phyloP scores from a whole-genome alignment of 768 basidiomycete species.

The Coprinellus micaceus region DNA sequence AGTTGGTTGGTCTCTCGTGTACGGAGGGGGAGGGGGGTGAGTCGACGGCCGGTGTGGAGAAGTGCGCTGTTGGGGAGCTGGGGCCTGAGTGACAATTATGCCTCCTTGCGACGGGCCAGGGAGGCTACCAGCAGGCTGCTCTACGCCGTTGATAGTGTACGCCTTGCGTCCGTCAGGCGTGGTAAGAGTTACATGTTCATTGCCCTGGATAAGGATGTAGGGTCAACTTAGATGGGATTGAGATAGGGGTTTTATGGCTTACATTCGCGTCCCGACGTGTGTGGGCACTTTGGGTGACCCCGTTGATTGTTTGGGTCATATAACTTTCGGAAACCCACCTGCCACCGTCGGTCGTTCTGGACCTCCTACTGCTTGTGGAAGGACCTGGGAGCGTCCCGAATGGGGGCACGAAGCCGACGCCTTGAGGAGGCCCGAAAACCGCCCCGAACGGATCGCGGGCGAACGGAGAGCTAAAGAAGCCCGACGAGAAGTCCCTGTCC shows the following conservation, averaged over 20 bases:
- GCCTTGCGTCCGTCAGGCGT: constrained; percentile 65
- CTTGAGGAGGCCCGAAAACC: not conserved
- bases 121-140: constrained; percentile 35
- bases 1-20: not conserved
- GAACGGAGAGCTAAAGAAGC: not conserved
- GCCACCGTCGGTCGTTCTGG: constrained; percentile 11
- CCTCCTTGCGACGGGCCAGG: constrained; percentile 1
- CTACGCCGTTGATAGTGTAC: constrained; percentile 65
- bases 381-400: constrained; percentile 17
- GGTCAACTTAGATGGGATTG: constrained; percentile 11
- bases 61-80: not conserved
- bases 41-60: not conserved
- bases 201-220: constrained; percentile 56
- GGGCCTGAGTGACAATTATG: not conserved
- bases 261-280: constrained; percentile 56
- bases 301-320: constrained; percentile 58
- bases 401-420: constrained; percentile 4
- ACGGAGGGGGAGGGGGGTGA: not conserved
- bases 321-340: constrained; percentile 54
- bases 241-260: constrained; percentile 21
- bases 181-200: constrained; percentile 65
- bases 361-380: constrained; percentile 15
- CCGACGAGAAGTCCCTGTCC: not conserved
- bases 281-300: constrained; percentile 60
- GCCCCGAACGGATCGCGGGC: not conserved